Percentiles rank a stretch among this genome's conserved stretches.
Conservation (phyloP, 257 asterid genomes). For the Linderniella brevidens region DNA sequence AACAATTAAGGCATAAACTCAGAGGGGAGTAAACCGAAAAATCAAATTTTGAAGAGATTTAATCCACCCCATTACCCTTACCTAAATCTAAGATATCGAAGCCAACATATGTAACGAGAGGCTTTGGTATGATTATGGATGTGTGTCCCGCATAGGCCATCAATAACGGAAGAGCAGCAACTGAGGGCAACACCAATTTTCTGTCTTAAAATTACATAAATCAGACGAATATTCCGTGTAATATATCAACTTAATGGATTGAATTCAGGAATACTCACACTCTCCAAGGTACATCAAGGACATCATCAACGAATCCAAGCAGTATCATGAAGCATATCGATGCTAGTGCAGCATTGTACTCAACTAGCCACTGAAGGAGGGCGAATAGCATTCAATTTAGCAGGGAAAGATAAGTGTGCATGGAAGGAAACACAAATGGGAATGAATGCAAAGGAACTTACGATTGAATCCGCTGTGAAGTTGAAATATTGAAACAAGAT, state of each 20-base stretch:
- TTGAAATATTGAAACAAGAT: constrained; percentile 64
- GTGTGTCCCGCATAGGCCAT: constrained; percentile 99
- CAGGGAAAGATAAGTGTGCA: neutral
- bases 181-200: constrained; percentile 68
- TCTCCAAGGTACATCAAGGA: constrained; percentile 96
- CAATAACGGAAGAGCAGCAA: constrained; percentile 80
- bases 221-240: constrained; percentile 14
- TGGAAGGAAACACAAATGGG: neutral
- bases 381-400: neutral
- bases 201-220: constrained; percentile 33
- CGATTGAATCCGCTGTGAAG: constrained; percentile 63
- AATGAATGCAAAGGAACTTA: constrained; percentile 9
- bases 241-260: neutral
- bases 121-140: constrained; percentile 74
- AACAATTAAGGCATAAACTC: neutral
- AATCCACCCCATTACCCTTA: constrained; percentile 7
- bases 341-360: constrained; percentile 93
- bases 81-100: constrained; percentile 58
- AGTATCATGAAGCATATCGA: constrained; percentile 88
- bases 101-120: constrained; percentile 54
- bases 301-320: constrained; percentile 94
- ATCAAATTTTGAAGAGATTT: neutral
- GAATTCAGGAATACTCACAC: constrained; percentile 44
- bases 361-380: constrained; percentile 75
- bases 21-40: neutral